phyloP scores from a whole-genome alignment of 257 asterid species.

The Parsonsia alboflavescens region DNA sequence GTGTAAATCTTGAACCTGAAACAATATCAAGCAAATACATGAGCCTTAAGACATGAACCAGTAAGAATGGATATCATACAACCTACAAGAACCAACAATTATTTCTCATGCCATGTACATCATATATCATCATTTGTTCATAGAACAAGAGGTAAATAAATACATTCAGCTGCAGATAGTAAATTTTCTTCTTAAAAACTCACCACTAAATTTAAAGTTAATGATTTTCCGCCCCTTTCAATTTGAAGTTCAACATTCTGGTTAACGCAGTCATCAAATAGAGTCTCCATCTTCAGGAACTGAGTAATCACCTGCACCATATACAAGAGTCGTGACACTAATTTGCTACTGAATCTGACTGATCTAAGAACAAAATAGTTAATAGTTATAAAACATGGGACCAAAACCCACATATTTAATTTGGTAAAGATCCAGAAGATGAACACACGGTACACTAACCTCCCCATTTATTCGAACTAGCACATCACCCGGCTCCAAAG shows the following conservation, averaged over 20 bases:
- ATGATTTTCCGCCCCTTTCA: conserved; percentile 93
- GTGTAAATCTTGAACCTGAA: conserved; percentile 98
- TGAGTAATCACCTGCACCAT: conserved; percentile 82
- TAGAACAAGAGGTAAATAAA: not conserved
- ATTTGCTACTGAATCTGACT: conserved; percentile 1
- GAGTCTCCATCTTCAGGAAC: conserved; percentile 80
- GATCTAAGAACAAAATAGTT: not conserved
- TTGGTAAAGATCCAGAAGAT: not conserved
- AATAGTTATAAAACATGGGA: not conserved
- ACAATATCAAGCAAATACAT: conserved; percentile 17
- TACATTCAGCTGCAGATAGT: not conserved
- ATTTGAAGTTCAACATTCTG: conserved; percentile 73
- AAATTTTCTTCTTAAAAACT: conserved; percentile 20
- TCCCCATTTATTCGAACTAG: conserved; percentile 88
- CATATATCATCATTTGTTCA: not conserved
- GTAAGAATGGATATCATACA: not conserved
- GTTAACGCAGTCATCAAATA: conserved; percentile 86
- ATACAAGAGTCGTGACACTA: conserved; percentile 22
- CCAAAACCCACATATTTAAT: not conserved
- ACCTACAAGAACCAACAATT: not conserved
- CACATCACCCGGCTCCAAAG: conserved; percentile 97
- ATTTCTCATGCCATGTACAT: not conserved
- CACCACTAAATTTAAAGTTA: conserved; percentile 69
- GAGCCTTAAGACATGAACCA: conserved; percentile 9
- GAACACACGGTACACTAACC: conserved; percentile 36